These are phyloP conservation scores for Dryas alaskensis DNA, from an alignment of 306 rosid species.

Conservation along the genomic window DNA sequence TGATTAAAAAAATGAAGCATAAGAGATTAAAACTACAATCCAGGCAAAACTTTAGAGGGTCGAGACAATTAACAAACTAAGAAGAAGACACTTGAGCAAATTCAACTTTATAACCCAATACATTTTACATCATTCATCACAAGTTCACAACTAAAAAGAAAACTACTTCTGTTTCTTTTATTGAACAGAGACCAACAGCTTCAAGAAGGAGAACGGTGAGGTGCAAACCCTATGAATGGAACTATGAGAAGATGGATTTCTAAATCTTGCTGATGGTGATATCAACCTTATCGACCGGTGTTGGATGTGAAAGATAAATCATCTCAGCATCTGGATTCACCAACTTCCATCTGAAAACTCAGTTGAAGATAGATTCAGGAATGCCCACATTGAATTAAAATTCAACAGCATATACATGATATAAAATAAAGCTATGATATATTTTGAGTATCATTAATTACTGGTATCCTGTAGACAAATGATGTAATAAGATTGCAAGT, in stretches of 20 bases:
- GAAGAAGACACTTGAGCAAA: no score
- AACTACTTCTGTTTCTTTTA: conserved; percentile 26
- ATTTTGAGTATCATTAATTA: conserved; percentile 8
- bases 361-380: neutral
- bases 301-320: conserved; percentile 36
- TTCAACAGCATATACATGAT: no score
- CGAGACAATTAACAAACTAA: no score
- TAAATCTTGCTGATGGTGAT: conserved; percentile 29
- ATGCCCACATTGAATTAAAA: neutral
- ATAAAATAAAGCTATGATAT: neutral
- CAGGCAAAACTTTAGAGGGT: no score
- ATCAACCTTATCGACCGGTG: conserved; percentile 32
- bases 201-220: no score
- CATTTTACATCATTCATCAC: no score
- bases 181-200: neutral
- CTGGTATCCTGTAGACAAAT: conserved; percentile 40
- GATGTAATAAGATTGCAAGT: conserved; percentile 39
- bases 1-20: no score
- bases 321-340: conserved; percentile 26
- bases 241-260: neutral
- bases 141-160: no score
- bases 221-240: no score
- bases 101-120: no score
- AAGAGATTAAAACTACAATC: no score
- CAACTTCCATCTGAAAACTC: conserved; percentile 37